Evolutionary conservation across 164 flowering plant genomes (phyloP), one percentile per base, ranked within the genome.

Genomic region (Chimonanthus praecox): DNA sequence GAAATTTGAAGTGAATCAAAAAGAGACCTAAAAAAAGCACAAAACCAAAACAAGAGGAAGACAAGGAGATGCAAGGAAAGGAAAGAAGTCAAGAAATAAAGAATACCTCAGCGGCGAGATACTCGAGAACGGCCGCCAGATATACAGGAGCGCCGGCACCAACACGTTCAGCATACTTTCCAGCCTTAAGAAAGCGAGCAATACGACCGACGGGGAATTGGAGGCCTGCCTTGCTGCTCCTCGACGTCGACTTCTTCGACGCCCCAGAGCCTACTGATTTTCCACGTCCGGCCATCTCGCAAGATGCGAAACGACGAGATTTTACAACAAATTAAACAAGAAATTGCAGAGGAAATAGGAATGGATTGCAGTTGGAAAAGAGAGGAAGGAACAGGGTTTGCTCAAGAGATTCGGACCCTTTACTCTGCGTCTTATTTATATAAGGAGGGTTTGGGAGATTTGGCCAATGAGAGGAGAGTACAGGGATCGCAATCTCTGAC

Each of bases 71-170:
- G 49, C 11, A 47, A n/a, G 6, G 47, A 45, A 20, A 62, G 44
- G 7, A 64, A 6, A 65, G 47, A 65, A 33, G 33, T 5, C 48
- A 3, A 73, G 50, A 54, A 65, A 10, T 2, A 4, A 11, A 15
- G 60, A 9, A 21, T 47, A 76, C 78, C 74, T 76, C 78, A 11
- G 78, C 78, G 3, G 78, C 74, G 10, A 76, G 78, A 47, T 76
- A 76, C 46, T 76, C 78, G 6, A 76, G 78, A 33, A 76, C 78
- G 21, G 78, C 78, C 4, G 78, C 78, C 20, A 76, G 74, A 49
- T 76, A 76, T 3, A 76, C 78, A 7, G 78, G 78, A 20, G 78
- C 78, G 8, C 78, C 78, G 43, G 74, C 78, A 10, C 78, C 78
- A 16, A 76, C 78, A 10, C 78, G 20, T 67, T 76, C 78, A 0